Evolutionary conservation across 2,329 filamentous ascomycete species (phyloP), one percentile per base, ranked within the genome.

Genomic region (Emericellopsis atlantica): DNA sequence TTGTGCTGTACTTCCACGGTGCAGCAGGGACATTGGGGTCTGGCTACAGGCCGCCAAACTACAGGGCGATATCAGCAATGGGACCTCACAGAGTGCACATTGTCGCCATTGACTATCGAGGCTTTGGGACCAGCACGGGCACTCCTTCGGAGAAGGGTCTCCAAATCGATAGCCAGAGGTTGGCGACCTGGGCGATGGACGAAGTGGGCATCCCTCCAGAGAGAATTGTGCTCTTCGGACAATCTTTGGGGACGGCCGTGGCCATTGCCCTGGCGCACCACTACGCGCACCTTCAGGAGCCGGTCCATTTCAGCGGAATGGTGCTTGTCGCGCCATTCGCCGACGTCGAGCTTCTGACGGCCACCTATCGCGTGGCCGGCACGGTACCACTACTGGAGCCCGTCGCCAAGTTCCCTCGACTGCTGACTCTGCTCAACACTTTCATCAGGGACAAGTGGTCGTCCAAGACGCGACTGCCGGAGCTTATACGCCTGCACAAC

Each of bases 51-150:
- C 66, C 68, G 0, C 62, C 67, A 4, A 76, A 67, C 49, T 79
- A 80, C 51, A 66, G 74, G 2, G 70, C 67, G 11, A 57, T 78
- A 34, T 70, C 61, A n/a, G 69, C 67, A 6, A 65, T 58, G 0
- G 58, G 65, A 2, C 67, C 73, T 0, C 50, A 59, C 16, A 72
- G 69, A 32, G 72, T 76, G 2, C 74, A 81, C 48, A 64, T 72
- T 32, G 50, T 81, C 8, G 65, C 71, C 2, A 67, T 81, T 40
- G 76, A 81, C 54, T 81, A 79, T 48, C 66, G 76, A 5, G 76
- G 77, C 1, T 81, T 74, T 46, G 76, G 77, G 1, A 42, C 50
- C 6, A 74, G 68, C 39, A 67, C 57, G 0, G 74, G 75, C 2
- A 50, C 53, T 5, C 75, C 75, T 0, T 74, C 72, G 0, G 76